A percentile compares a stretch with the other conserved stretches of the same genome.
Evolutionary conservation across 345 rosid genomes (phyloP).

Genomic region (Salix caprea): DNA sequence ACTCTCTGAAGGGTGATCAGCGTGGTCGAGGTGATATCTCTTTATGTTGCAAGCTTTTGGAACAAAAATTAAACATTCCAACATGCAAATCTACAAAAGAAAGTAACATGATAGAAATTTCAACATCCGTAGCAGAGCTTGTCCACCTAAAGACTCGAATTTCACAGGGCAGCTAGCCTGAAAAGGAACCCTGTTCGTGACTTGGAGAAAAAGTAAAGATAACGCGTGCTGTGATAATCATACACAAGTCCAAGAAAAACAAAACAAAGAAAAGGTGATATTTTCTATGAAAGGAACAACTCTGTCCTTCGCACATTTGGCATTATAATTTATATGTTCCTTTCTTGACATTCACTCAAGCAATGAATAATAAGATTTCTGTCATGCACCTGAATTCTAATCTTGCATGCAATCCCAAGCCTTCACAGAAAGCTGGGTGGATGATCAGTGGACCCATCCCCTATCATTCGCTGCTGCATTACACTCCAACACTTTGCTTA

Average conservation of each 20-base stretch:
- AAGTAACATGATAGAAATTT: neutral
- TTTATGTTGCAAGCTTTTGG: conserved; percentile 4
- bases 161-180: neutral
- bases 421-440: neutral
- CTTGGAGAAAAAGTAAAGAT: conserved; percentile 1
- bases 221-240: conserved; percentile 28
- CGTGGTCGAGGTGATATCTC: neutral
- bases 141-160: neutral
- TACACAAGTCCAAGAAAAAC: conserved; percentile 18
- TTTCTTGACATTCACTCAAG: conserved; percentile 17
- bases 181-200: neutral
- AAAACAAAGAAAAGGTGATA: neutral
- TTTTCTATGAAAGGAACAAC: neutral
- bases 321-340: neutral
- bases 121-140: neutral
- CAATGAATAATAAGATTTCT: neutral
- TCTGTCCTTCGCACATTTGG: neutral
- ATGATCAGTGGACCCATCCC: neutral
- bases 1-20: neutral
- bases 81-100: conserved; percentile 20
- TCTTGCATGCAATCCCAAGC: neutral
- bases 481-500: neutral
- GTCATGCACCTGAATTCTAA: neutral
- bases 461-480: neutral
- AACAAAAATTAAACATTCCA: conserved; percentile 12